Evolutionary conservation across 768 basidiomycete species (phyloP), one percentile per base, ranked within the genome.

Genomic region (Xerocomus potaroensis): DNA sequence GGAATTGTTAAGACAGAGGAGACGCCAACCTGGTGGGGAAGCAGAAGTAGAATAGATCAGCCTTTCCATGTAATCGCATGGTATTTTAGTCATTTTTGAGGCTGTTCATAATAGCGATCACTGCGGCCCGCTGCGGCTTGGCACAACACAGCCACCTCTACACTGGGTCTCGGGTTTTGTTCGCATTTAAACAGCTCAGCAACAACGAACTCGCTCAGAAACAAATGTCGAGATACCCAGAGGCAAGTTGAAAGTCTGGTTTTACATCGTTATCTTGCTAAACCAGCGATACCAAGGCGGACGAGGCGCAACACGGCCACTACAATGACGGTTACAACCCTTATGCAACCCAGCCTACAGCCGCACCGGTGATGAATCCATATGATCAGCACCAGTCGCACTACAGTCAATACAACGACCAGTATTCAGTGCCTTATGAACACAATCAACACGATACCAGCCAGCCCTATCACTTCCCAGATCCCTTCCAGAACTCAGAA

Each of bases 311-410:
- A 53, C 73, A 68, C 15, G 65, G 77, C 23, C 76, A 75, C 46
- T 84, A 86, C 64, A 83, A 84, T 57, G 84, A 87, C 49, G 81
- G 83, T 0, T 81, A 81, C 62, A 70, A 68, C 50, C 73, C 77
- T 8, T 79, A 83, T 51, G 57, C 66, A 41, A 50, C 66, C 22
- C 56, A 63, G n/a, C 59, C 51, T 11, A 8, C 41, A 5, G 36
- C 24, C 7, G 56, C 65, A 22, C 60, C 67, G n/a, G n/a, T n/a
- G n/a, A n/a, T n/a, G 37, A 68, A 65, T 38, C 72, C 72, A 6
- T 74, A 72, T 49, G 75, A 75, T 49, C 72, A 69, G 32, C 51
- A 29, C 37, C 69, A 70, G 51, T 64, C 66, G 14, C 60, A 57
- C 14, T 54, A 59, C 34, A 46, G 52, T 44, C 58, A 70, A 51